phyloP scores from a whole-genome alignment of 139 green algal species.

The Picochlorum sp. region DNA sequence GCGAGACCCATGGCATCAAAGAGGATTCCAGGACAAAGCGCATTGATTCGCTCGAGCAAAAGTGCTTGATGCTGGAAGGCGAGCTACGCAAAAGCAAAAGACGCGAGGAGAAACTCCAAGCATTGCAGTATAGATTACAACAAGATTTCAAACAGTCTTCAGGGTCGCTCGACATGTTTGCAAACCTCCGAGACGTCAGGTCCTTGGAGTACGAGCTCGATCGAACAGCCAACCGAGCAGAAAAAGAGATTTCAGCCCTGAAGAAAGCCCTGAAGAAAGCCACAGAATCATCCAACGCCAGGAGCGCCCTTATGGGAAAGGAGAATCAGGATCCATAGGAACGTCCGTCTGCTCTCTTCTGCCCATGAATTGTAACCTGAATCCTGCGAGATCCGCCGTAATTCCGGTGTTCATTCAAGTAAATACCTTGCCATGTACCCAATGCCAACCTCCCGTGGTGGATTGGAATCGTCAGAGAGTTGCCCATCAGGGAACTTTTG shows the following conservation, averaged over 20 bases:
- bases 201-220: constrained; percentile 57
- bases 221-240: constrained; percentile 29
- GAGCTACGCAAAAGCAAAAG: constrained; percentile 62
- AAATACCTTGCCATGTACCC: constrained; percentile 59
- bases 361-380: constrained; percentile 66
- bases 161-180: constrained; percentile 35
- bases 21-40: background rate
- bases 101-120: constrained; percentile 69
- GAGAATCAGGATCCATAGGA: constrained; percentile 34
- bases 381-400: constrained; percentile 51
- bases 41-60: background rate
- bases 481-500: constrained; percentile 66
- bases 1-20: background rate
- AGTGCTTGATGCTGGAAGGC: constrained; percentile 31
- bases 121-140: constrained; percentile 61
- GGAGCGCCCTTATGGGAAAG: too few relatives aligned
- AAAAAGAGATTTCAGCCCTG: constrained; percentile 20
- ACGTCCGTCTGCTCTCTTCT: constrained; percentile 47
- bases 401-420: constrained; percentile 65
- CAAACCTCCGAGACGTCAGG: constrained; percentile 51
- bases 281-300: too few relatives aligned
- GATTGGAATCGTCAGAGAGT: constrained; percentile 47
- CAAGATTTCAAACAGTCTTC: constrained; percentile 45
- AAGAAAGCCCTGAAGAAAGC: constrained; percentile 4
- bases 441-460: constrained; percentile 46